Evolutionary conservation across 352 stramenopile genomes (phyloP).

Genomic region (Pythium rhizo-oryzae): DNA sequence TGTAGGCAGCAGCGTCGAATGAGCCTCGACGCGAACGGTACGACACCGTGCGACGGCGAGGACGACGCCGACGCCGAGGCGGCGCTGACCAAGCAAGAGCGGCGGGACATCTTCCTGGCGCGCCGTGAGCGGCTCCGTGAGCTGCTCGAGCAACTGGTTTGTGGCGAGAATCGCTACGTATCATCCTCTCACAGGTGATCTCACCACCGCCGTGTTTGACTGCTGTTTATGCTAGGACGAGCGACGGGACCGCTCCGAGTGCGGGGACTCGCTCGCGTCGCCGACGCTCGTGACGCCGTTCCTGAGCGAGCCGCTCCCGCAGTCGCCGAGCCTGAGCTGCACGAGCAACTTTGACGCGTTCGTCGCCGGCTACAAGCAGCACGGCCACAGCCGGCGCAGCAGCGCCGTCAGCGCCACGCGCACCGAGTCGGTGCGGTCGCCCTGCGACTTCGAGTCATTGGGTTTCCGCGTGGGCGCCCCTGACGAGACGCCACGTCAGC

Average conservation of each 20-base stretch:
- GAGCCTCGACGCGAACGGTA: neutral
- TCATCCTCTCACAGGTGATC: neutral
- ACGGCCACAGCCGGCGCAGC: slow-evolving; percentile 4
- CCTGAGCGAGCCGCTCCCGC: slow-evolving; percentile 6
- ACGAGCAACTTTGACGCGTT: slow-evolving; percentile 43
- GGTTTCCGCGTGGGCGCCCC: slow-evolving; percentile 9
- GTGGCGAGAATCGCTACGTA: too few species aligned
- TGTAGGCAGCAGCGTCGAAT: slow-evolving; percentile 15
- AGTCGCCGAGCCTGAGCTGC: slow-evolving; percentile 34
- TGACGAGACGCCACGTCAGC: neutral
- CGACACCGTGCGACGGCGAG: neutral
- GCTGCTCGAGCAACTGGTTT: slow-evolving; percentile 23
- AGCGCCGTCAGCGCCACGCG: neutral
- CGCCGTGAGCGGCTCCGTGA: slow-evolving; percentile 29
- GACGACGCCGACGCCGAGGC: slow-evolving; percentile 3
- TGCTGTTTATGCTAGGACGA: neutral
- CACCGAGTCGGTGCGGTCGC: slow-evolving; percentile 17
- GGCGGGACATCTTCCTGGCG: slow-evolving; percentile 4
- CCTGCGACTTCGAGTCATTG: slow-evolving; percentile 14
- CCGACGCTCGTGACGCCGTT: neutral
- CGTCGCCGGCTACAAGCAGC: slow-evolving; percentile 38
- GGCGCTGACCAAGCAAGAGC: neutral
- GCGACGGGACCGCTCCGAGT: neutral
- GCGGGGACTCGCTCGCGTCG: neutral
- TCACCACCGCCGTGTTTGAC: neutral